Evolutionary conservation across 768 basidiomycete genomes (phyloP).

Genomic region (Lentinula boryana): DNA sequence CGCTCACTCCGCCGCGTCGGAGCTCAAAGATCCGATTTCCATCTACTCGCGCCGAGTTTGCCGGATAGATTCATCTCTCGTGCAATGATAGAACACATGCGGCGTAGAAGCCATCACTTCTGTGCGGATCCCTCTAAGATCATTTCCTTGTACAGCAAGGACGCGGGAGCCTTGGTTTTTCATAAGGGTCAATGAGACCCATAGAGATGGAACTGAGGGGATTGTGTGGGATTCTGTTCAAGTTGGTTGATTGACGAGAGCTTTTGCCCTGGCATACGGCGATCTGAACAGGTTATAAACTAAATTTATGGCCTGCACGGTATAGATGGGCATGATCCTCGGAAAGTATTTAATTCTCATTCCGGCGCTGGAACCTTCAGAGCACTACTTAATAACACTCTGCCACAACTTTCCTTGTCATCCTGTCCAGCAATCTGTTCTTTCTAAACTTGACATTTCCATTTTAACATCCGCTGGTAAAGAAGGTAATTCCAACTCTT

Average conservation of each 20-base stretch:
- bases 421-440: not conserved
- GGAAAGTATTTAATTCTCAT: not conserved
- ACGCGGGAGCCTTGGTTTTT: not conserved
- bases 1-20: too few species aligned
- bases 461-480: not conserved
- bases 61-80: not conserved
- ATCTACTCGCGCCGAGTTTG: not conserved
- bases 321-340: not conserved
- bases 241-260: not conserved
- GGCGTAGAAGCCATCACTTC: slow-evolving; percentile 6
- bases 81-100: not conserved
- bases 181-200: slow-evolving; percentile 1
- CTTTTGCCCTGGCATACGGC: not conserved
- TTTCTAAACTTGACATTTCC: not conserved
- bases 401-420: not conserved
- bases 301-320: not conserved
- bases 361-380: not conserved
- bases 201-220: slow-evolving; percentile 1
- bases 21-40: not conserved
- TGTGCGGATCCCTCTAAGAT: slow-evolving; percentile 2
- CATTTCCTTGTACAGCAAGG: slow-evolving; percentile 1
- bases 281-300: not conserved
- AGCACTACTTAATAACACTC: not conserved
- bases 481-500: not conserved
- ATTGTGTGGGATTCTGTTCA: slow-evolving; percentile 2